Percentiles rank a stretch among this genome's conserved stretches.
Evolutionary conservation across 352 stramenopile species (phyloP).

Genomic region (Globisporangium spinosum): DNA sequence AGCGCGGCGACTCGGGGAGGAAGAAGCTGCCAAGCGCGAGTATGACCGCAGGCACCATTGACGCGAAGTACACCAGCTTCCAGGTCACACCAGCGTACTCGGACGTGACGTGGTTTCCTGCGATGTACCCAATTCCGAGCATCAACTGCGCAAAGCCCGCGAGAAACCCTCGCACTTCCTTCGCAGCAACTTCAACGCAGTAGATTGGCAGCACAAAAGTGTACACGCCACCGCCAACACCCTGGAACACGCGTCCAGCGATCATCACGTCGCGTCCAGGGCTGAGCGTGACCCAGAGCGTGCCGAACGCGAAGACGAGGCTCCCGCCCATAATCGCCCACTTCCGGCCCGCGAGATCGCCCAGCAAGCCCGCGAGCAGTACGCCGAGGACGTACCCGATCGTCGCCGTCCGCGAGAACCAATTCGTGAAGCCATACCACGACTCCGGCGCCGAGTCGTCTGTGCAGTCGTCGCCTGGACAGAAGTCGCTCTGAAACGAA

Average conservation of each 20-base stretch:
- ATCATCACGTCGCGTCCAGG: neutral
- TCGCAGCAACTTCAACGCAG: constrained; percentile 15
- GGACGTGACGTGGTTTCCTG: neutral
- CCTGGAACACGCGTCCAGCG: constrained; percentile 7
- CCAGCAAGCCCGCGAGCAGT: constrained; percentile 8
- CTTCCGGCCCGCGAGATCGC: constrained; percentile 9
- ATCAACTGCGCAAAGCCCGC: constrained; percentile 12
- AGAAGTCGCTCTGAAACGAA: constrained; percentile 2
- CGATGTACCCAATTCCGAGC: neutral
- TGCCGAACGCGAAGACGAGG: constrained; percentile 5
- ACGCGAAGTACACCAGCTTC: constrained; percentile 8
- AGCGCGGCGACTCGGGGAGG: constrained; percentile 49
- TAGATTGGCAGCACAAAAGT: constrained; percentile 15
- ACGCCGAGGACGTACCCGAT: constrained; percentile 11
- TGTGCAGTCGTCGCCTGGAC: neutral
- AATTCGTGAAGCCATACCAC: constrained; percentile 10
- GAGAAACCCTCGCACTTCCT: constrained; percentile 12
- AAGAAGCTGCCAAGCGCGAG: constrained; percentile 38
- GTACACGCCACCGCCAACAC: constrained; percentile 14
- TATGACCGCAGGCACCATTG: constrained; percentile 3
- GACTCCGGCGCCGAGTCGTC: neutral
- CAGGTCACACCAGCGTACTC: neutral
- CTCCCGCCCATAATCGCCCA: constrained; percentile 3
- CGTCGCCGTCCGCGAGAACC: neutral
- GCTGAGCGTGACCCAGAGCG: constrained; percentile 14